These are phyloP conservation scores for Phytophthora pini DNA, from an alignment of 352 stramenopile species.

Conservation along the genomic window DNA sequence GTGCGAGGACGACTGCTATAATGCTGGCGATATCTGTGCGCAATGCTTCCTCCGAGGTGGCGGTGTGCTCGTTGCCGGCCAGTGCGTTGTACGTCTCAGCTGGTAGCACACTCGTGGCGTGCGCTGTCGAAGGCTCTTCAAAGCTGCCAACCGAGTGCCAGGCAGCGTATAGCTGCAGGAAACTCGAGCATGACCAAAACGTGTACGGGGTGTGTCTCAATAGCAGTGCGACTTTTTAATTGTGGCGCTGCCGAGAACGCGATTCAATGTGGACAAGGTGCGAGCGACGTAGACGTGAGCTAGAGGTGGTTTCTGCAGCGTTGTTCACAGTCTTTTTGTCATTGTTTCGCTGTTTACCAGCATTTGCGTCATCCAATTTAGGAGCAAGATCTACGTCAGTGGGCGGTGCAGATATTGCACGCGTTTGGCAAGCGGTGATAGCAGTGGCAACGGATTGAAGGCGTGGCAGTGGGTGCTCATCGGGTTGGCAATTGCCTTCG, in stretches of 20 bases:
- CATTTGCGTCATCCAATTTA: constrained; percentile 7
- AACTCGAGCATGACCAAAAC: constrained; percentile 15
- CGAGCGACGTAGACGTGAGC: neutral
- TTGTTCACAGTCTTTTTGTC: neutral
- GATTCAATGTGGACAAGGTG: constrained; percentile 22
- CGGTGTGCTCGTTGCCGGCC: constrained; percentile 37
- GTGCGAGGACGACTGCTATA: constrained; percentile 2
- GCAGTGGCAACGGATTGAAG: constrained; percentile 17
- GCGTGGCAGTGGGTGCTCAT: constrained; percentile 51
- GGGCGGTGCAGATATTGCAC: neutral
- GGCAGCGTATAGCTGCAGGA: constrained; percentile 28
- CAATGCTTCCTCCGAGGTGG: constrained; percentile 9
- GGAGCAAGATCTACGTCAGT: neutral
- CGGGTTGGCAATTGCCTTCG: constrained; percentile 35
- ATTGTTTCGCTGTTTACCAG: constrained; percentile 1
- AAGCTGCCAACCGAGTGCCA: constrained; percentile 15
- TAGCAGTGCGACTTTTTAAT: constrained; percentile 8
- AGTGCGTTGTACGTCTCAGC: constrained; percentile 31
- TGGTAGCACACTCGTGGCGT: constrained; percentile 10
- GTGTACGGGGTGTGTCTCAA: constrained; percentile 26
- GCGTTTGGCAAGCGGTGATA: constrained; percentile 13
- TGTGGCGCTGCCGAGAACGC: constrained; percentile 18
- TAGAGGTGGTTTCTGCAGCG: constrained; percentile 1
- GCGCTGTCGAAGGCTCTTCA: constrained; percentile 13
- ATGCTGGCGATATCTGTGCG: constrained; percentile 11